Conservation (phyloP, 2,329 filamentous ascomycete species). For the Fusarium fracticaudum region DNA sequence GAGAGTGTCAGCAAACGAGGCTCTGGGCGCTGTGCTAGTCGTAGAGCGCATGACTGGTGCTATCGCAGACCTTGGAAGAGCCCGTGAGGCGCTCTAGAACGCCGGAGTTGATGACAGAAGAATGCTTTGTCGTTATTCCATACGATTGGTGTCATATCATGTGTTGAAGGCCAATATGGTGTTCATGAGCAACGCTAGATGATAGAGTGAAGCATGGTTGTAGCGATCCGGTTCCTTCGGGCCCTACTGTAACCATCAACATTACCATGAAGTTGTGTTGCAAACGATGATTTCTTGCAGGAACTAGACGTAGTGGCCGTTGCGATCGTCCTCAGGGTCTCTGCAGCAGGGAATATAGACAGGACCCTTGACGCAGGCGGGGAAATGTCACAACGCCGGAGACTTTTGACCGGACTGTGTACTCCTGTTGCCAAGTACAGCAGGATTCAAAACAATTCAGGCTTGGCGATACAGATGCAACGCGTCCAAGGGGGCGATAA, state of each 20-base stretch:
- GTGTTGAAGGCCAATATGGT: background rate
- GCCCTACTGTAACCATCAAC: background rate
- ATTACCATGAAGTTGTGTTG: background rate
- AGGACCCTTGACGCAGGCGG: slow-evolving; percentile 22
- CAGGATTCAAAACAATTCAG: slow-evolving; percentile 3
- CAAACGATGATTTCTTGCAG: background rate
- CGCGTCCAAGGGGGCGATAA: slow-evolving; percentile 33
- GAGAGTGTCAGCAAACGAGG: slow-evolving; percentile 18
- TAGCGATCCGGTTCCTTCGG: slow-evolving; percentile 32
- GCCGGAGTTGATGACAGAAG: background rate
- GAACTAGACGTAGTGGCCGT: slow-evolving; percentile 4
- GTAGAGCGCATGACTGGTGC: slow-evolving; percentile 3
- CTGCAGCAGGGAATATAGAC: slow-evolving; percentile 10
- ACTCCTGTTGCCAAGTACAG: background rate
- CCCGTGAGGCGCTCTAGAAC: slow-evolving; percentile 14
- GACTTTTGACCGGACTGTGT: slow-evolving; percentile 29
- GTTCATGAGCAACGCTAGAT: slow-evolving; percentile 4
- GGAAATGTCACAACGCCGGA: slow-evolving; percentile 28
- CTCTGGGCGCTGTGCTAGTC: slow-evolving; percentile 20
- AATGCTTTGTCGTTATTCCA: background rate
- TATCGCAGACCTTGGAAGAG: slow-evolving; percentile 1
- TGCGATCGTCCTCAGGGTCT: slow-evolving; percentile 33
- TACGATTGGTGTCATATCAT: slow-evolving; percentile 26
- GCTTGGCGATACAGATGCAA: slow-evolving; percentile 18
- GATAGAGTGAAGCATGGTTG: background rate